These are phyloP conservation scores for Trichoderma gamsii DNA, from an alignment of 495 filamentous ascomycete genomes.

Conservation along the genomic window DNA sequence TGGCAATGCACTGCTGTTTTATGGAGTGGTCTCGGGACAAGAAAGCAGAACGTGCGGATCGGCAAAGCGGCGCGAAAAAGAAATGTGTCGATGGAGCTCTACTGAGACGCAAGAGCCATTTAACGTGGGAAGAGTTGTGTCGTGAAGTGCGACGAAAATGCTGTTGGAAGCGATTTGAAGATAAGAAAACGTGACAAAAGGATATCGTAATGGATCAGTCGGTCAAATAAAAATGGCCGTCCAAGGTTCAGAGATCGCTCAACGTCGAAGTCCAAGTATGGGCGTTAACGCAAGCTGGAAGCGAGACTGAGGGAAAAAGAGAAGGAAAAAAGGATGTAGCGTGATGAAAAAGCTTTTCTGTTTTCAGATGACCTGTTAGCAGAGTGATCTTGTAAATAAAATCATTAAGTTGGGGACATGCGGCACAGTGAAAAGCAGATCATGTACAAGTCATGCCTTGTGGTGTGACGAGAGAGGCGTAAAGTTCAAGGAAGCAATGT, in stretches of 20 bases:
- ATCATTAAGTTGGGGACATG: no score
- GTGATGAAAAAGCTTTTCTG: conserved; percentile 10
- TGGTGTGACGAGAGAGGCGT: background rate
- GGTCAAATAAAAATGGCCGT: conserved; percentile 2
- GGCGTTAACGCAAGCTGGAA: background rate
- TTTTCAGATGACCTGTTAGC: background rate
- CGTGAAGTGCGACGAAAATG: background rate
- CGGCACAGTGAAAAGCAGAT: background rate
- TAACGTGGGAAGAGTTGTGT: background rate
- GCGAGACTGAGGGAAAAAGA: background rate
- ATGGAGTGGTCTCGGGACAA: background rate
- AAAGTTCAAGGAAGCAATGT: background rate
- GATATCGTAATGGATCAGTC: conserved; percentile 1
- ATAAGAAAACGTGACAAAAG: conserved; percentile 6
- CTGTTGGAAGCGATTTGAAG: background rate
- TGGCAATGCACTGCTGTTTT: background rate
- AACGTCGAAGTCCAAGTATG: background rate
- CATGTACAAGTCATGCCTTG: background rate
- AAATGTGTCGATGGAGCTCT: conserved; percentile 4
- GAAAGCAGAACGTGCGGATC: background rate
- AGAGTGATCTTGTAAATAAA: background rate
- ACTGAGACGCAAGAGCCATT: conserved; percentile 15
- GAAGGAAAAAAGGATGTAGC: background rate
- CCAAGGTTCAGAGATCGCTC: background rate
- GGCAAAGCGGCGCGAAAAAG: background rate